Evolutionary conservation across 495 filamentous ascomycete genomes (phyloP).

Genomic region (Talaromyces nanjingensis): DNA sequence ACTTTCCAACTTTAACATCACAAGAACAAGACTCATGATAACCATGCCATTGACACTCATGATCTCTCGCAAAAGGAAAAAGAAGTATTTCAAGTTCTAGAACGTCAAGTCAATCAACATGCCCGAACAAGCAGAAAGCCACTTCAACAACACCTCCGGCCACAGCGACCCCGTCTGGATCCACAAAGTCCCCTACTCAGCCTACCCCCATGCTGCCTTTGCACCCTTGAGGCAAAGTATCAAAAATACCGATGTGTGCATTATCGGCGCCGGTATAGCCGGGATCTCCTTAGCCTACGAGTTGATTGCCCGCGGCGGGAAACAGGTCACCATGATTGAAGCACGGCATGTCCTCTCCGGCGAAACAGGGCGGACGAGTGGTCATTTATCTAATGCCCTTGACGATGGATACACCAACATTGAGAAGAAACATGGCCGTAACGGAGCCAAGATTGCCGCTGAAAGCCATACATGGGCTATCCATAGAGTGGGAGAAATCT

Average conservation of each 20-base stretch:
- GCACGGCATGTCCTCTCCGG: slow-evolving; percentile 47
- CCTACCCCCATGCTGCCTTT: slow-evolving; percentile 31
- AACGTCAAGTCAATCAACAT: neutral
- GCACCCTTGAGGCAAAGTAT: slow-evolving; percentile 25
- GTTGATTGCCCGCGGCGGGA: slow-evolving; percentile 39
- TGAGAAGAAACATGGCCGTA: slow-evolving; percentile 41
- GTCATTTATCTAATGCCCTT: slow-evolving; percentile 46
- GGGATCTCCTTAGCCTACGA: slow-evolving; percentile 50
- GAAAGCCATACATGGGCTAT: slow-evolving; percentile 50
- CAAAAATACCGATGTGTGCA: slow-evolving; percentile 33
- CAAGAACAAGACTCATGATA: no score
- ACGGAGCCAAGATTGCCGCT: slow-evolving; percentile 40
- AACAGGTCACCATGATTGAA: slow-evolving; percentile 43
- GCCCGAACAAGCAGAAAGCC: slow-evolving; percentile 13
- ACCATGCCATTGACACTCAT: no score
- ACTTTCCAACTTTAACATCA: no score
- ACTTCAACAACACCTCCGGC: slow-evolving; percentile 43
- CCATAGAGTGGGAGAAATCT: slow-evolving; percentile 41
- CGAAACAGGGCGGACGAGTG: slow-evolving; percentile 46
- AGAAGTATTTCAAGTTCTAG: no score
- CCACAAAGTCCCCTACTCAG: slow-evolving; percentile 40
- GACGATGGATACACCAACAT: slow-evolving; percentile 47
- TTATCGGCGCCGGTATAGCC: slow-evolving; percentile 50
- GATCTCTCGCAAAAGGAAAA: neutral
- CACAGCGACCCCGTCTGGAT: slow-evolving; percentile 45